Base-by-base conservation (phyloP, 2,329 filamentous ascomycete species). In the Colletotrichum musae region DNA sequence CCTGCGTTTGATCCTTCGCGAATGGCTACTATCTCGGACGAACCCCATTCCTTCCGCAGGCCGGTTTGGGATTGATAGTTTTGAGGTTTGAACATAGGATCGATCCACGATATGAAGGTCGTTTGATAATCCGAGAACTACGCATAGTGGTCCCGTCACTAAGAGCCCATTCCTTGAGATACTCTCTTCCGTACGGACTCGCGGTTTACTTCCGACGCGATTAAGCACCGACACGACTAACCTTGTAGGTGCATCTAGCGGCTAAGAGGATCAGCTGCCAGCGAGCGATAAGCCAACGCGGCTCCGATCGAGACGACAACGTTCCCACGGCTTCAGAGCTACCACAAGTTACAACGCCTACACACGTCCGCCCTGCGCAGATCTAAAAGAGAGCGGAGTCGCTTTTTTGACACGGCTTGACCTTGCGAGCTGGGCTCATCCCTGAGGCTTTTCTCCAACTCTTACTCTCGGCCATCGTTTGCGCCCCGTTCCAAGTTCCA, bases 381-480 rank as follows among this genome's bases (percentile, higher is more conserved):
- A 54, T 59, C 54, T 26, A 65, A 45, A 45, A 9, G 18, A 16
- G 26, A 24, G 28, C 36, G 41, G 57, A n/a, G 15, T 54, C 50
- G 28, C 48, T 54, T 43, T 43, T 65, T 56, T 43, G 61, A 43
- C 54, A 39, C 56, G 56, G 62, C 51, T 56, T 32, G 16, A 28
- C 21, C 26, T 3, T 48, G 5, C 18, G 36, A 52, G 43, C 66
- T 60, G 51, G 66, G 62, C 62, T 21, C n/a, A 69, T 66, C 66
- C 66, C 56, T 69, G 66, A 50, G 66, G 13, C 32, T 10, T 54
- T 45, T 50, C 26, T 47, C 43, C n/a, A 21, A 45, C 47, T 36
- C 21, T 12, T n/a, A n/a, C 47, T 21, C 51, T 50, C 26, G 36
- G 21, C 21, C 24, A 32, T 52, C 36, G 58, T 28, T 39, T 36